Evolutionary conservation across 2,329 filamentous ascomycete genomes (phyloP), one percentile per base, ranked within the genome.

Genomic region (Sordariomycetes sp.): DNA sequence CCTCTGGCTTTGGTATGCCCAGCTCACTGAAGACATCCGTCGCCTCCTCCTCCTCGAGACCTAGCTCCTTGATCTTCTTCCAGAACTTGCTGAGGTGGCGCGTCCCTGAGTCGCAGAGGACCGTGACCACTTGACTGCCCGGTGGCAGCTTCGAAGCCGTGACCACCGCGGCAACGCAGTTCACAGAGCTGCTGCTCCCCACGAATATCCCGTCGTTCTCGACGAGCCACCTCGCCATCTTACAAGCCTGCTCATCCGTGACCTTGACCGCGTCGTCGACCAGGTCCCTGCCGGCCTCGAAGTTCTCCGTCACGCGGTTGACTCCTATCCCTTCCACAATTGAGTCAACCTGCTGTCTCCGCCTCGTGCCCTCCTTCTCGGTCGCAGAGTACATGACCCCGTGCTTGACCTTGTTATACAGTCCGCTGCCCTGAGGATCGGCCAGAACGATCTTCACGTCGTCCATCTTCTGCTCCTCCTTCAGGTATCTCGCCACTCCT

Each of bases 261-360:
- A 98, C 86, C 39, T 80, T 75, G 24, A 96, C 78, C 3, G 92
- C 90, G 59, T 95, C 87, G 54, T 95, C 86, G 34, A 98, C 75
- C 36, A 95, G 60, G 49, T 90, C 80, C 43, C 86, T 70, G 0
- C 90, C 92, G 19, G 79, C 81, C 53, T 94, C 85, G 43, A 98
- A 92, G 56, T 96, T 98, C 34, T 78, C 74, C 2, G 92, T 98
- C n/a, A 94, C 70, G 3, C 92, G 79, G 54, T 94, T 98, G 57
- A 96, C 84, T 2, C 92, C 92, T 43, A 98, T 86, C 2, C 92
- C 92, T 60, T 98, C 93, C 19, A 98, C 86, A 43, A 98, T 86
- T 5, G 82, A 88, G 63, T 98, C 93, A 34, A 98, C 86, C 59
- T 98, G 93, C 48, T 85, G 79, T 39, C 92, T 71, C 32, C 93